Conservation (phyloP, 2,329 filamentous ascomycete species). For the Lecanosticta acicola region DNA sequence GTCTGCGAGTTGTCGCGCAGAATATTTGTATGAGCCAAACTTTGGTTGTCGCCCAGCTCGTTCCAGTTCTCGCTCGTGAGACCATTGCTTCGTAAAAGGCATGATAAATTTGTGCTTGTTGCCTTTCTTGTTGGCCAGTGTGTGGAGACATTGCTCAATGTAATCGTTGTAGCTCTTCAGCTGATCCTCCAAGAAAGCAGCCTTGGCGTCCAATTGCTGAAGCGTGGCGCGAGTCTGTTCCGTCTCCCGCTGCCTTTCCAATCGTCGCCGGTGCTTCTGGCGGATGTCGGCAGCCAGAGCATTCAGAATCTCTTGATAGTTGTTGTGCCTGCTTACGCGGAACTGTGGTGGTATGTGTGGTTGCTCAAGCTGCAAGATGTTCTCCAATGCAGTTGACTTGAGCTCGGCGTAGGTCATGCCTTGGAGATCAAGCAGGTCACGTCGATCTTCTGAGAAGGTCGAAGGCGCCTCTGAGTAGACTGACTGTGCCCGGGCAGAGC, state of each 20-base stretch:
- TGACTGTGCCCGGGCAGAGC: slow-evolving; percentile 27
- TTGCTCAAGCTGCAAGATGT: slow-evolving; percentile 83
- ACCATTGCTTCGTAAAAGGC: slow-evolving; percentile 97
- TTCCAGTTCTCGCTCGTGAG: slow-evolving; percentile 93
- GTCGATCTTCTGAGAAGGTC: slow-evolving; percentile 29
- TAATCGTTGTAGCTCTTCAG: slow-evolving; percentile 98
- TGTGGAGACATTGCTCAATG: slow-evolving; percentile 97
- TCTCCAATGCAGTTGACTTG: slow-evolving; percentile 88
- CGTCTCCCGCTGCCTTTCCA: slow-evolving; percentile 85
- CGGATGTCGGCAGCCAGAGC: slow-evolving; percentile 94
- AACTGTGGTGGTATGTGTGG: slow-evolving; percentile 49
- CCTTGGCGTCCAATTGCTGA: slow-evolving; percentile 73
- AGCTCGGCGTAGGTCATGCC: slow-evolving; percentile 85
- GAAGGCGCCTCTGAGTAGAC: slow-evolving; percentile 41
- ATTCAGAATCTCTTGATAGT: slow-evolving; percentile 97
- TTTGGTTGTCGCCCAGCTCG: slow-evolving; percentile 89
- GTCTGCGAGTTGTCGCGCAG: slow-evolving; percentile 77
- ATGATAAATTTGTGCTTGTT: slow-evolving; percentile 73
- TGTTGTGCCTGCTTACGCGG: slow-evolving; percentile 77
- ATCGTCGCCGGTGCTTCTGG: slow-evolving; percentile 86
- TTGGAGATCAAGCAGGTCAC: slow-evolving; percentile 72
- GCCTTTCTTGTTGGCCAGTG: slow-evolving; percentile 94
- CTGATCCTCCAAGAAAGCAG: slow-evolving; percentile 87
- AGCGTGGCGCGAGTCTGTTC: slow-evolving; percentile 76
- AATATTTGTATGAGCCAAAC: slow-evolving; percentile 97